Evolutionary conservation across 805 yeast genomes (phyloP).

Genomic region (Hanseniaspora thailandica): DNA sequence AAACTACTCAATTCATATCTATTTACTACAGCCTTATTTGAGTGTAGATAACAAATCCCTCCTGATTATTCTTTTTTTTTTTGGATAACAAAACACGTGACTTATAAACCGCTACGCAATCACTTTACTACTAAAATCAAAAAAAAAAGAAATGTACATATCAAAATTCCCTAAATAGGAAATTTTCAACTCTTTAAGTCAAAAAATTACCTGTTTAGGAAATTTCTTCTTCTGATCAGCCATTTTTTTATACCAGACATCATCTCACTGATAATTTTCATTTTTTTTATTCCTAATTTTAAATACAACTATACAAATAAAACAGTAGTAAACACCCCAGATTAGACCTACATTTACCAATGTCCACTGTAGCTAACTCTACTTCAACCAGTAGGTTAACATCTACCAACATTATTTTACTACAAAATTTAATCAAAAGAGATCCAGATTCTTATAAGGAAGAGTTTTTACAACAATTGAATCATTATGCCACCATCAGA

Average conservation of each 20-base stretch:
- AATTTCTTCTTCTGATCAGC: background rate
- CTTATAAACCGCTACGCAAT: background rate
- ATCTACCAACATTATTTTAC: conserved; percentile 75
- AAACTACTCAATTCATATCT: no score
- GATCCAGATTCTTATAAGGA: conserved; percentile 92
- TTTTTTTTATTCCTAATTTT: background rate
- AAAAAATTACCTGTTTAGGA: background rate
- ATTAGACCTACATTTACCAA: background rate
- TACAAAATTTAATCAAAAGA: conserved; percentile 84
- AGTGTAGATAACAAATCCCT: no score
- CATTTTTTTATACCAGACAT: background rate
- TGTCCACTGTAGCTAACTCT: conserved; percentile 8
- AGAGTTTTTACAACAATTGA: conserved; percentile 83
- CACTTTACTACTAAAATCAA: background rate
- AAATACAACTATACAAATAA: background rate
- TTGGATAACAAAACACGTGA: background rate
- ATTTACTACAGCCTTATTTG: no score
- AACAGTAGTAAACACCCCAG: background rate
- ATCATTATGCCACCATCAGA: conserved; percentile 82
- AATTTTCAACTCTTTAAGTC: no score
- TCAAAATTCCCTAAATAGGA: background rate
- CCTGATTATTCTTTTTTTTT: no score
- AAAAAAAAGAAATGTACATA: background rate
- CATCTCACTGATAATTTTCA: background rate
- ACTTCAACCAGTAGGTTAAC: conserved; percentile 14